A percentile compares a stretch with the other conserved stretches of the same genome.
Evolutionary conservation across 352 stramenopile species (phyloP).

Genomic region (Phytophthora pisi): DNA sequence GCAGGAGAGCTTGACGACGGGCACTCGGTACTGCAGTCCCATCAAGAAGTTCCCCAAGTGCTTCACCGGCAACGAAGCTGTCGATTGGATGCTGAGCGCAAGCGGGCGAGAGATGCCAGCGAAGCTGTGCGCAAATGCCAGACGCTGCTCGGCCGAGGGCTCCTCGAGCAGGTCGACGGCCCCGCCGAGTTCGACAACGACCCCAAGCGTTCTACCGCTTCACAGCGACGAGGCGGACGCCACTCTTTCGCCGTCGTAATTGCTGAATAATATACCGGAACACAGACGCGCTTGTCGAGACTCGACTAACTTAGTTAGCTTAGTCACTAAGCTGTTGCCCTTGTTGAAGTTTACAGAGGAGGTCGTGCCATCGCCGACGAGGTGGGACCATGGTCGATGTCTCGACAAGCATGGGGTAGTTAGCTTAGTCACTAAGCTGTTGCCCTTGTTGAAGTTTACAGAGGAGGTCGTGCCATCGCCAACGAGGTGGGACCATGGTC

Average conservation of each 20-base stretch:
- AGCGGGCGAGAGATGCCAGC: slow-evolving; percentile 63
- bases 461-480: slow-evolving; percentile 15
- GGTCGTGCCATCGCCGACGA: slow-evolving; percentile 16
- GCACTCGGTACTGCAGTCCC: slow-evolving; percentile 55
- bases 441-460: slow-evolving; percentile 11
- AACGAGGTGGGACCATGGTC: slow-evolving; percentile 15
- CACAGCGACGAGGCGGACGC: slow-evolving; percentile 20
- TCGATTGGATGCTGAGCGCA: slow-evolving; percentile 80
- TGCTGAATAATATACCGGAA: not conserved
- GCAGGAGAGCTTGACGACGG: slow-evolving; percentile 63
- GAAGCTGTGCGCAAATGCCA: slow-evolving; percentile 75
- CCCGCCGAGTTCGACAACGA: slow-evolving; percentile 69
- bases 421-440: no score
- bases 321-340: slow-evolving; percentile 7
- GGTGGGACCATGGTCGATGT: slow-evolving; percentile 17
- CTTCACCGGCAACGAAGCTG: slow-evolving; percentile 72
- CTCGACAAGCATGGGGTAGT: not conserved
- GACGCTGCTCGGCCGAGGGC: slow-evolving; percentile 50
- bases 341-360: slow-evolving; percentile 9
- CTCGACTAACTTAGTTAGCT: no score
- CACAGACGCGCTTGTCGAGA: not conserved
- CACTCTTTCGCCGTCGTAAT: not conserved
- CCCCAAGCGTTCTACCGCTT: slow-evolving; percentile 77
- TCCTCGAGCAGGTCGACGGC: slow-evolving; percentile 73
- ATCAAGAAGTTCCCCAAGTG: slow-evolving; percentile 78